Evolutionary conservation across 2,329 filamentous ascomycete genomes (phyloP), one percentile per base, ranked within the genome.

Genomic region (Alternaria novae-zelandiae): DNA sequence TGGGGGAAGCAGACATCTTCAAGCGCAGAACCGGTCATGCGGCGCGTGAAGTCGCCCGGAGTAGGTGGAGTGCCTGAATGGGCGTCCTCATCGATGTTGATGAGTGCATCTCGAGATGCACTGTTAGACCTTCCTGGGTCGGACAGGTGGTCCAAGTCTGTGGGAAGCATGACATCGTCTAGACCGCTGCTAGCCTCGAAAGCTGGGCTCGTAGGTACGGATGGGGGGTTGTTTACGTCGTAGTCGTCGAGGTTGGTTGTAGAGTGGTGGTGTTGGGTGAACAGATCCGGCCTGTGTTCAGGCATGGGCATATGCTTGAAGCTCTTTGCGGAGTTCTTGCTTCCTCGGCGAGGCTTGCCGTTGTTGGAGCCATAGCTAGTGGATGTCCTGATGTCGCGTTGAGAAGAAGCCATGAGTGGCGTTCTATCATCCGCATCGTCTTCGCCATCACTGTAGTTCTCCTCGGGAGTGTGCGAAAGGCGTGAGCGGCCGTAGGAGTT

Each of bases 1-100:
- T 89, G 89, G 0, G 94, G 95, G 73, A 97, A 97, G 82, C 96
- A 97, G 1, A 98, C 94, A 80, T 98, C 96, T 68, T 92, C 92
- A 72, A 96, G 89, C 0, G 90, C 92, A 11, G 90, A 85, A 12
- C 90, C 68, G 5, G 78, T 80, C 75, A 79, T 79, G 28, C 78
- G 78, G 25, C 79, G 73, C 13, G 71, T 71, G 53, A 79, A 70
- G 6, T 75, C 75, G 47, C 65, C 66, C 5, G 65, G 56, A 6
- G 50, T 62, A 36, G 71, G 69, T 20, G 78, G 77, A 13, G 77
- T 78, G 6, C 60, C 55, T 2, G 79, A 12, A 86, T 85, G 68
- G 89, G 85, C 6, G 87, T 89, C 60, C 86, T 80, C 79, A 58
- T 85, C 83, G 46, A 87, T 86, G 67, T 84, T 78, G 61, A 87